Base-by-base conservation (phyloP, 306 rosid species). In the Notholithocarpus densiflorus region DNA sequence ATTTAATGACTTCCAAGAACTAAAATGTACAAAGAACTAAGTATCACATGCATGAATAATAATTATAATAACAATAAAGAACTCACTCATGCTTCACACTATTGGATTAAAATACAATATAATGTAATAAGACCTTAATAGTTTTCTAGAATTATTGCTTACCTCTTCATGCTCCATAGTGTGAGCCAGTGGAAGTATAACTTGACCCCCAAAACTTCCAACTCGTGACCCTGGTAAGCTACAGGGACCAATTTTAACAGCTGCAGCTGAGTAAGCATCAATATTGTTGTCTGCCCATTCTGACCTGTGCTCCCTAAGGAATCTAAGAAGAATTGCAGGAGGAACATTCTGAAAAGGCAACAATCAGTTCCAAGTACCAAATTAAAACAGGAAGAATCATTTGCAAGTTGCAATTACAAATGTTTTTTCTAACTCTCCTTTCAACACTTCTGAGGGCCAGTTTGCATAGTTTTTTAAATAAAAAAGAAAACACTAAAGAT, bases 121-220 rank as follows among this genome's bases (percentile, higher is more conserved):
- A 21, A 9, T 11, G 15, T 37, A 32, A 64, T 2, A 66, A 54
- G 65, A 56, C 31, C 23, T 53, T 32, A 20, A 19, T 18, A 13
- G 53, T 48, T 48, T 48, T 19, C 11, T 34, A 55, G 61, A 56
- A 29, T 31, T 18, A 21, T 24, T 31, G 56, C 75, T 75, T 34
- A 89, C 98, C 95, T 94, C 98, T 85, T 94, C 98, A 75, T 94
- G 97, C 86, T 94, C 98, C 77, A 94, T 87, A 31, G 97, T 91
- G 78, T 94, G 97, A 14, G 98, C 98, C 60, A 94, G 85, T 32
- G 98, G 98, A 66, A 94, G 97, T 82, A 92, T 94, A 74, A 94
- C 95, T 89, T 94, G 98, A 85, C 97, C 91, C 69, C 97, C 97
- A 71, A 87, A 94, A 77, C 89, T 89, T 87, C 97, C 98, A 66